Conservation (phyloP, 2,329 filamentous ascomycete species). For the Aureobasidium sp. region DNA sequence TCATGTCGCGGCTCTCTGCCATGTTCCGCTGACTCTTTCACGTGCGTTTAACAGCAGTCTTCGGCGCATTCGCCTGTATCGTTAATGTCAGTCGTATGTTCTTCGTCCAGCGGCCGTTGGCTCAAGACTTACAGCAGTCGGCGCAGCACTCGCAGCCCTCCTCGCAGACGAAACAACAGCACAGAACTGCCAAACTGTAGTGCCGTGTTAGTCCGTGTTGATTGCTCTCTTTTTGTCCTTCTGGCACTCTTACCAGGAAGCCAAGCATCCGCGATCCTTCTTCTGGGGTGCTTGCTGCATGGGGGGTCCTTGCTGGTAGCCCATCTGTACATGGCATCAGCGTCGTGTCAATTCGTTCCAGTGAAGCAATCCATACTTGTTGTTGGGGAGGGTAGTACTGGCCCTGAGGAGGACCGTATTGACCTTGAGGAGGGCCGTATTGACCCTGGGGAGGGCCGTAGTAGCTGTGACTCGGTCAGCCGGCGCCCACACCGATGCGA, state of each 20-base stretch:
- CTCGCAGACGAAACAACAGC: conserved; percentile 59
- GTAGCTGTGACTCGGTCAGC: conserved; percentile 20
- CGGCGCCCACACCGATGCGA: neutral
- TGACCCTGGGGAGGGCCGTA: conserved; percentile 26
- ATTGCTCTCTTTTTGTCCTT: neutral
- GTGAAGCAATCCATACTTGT: conserved; percentile 16
- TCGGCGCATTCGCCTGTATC: conserved; percentile 38
- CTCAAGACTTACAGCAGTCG: conserved; percentile 42
- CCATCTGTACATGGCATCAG: conserved; percentile 16
- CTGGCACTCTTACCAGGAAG: conserved; percentile 32
- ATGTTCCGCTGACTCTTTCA: neutral
- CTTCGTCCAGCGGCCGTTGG: neutral
- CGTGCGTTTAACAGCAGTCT: conserved; percentile 26
- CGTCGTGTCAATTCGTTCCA: neutral
- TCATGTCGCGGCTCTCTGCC: neutral
- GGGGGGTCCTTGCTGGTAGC: conserved; percentile 42
- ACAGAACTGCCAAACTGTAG: conserved; percentile 44
- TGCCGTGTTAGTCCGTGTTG: neutral
- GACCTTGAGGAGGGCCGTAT: conserved; percentile 28
- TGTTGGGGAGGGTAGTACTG: conserved; percentile 31
- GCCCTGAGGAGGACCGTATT: conserved; percentile 21
- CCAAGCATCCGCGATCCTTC: conserved; percentile 46
- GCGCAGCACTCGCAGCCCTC: conserved; percentile 58
- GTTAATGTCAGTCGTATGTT: neutral
- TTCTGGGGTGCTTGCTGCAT: conserved; percentile 34